These are phyloP conservation scores for Candida silvicultrix DNA, from an alignment of 805 yeast species.

Conservation along the genomic window DNA sequence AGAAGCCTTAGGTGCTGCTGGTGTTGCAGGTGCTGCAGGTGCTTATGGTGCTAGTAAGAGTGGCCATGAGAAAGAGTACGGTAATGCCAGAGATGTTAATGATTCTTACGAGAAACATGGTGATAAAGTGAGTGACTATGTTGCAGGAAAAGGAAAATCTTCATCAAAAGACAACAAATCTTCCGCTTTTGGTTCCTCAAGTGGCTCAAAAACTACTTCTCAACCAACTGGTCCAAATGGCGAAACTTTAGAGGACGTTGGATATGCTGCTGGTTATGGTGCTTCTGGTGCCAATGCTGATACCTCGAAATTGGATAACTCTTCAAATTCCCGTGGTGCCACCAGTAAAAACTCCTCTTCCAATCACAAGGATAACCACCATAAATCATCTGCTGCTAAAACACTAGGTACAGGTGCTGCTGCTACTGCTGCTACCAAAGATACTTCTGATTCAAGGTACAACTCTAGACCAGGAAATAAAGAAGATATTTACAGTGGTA, in stretches of 20 bases:
- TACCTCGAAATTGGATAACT: not conserved
- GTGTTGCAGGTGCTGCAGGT: slow-evolving; percentile 2
- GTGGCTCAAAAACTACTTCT: not conserved
- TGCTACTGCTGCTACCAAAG: not conserved
- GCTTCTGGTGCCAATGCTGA: slow-evolving; percentile 1
- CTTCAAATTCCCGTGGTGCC: not conserved
- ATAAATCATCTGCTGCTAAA: not conserved
- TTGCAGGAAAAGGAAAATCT: not conserved
- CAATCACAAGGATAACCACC: not conserved
- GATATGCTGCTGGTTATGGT: slow-evolving; percentile 1
- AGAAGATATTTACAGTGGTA: not conserved
- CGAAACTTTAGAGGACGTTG: not conserved
- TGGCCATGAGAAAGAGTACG: not conserved
- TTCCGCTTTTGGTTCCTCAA: not conserved
- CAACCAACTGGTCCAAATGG: not conserved
- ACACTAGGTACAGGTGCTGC: not conserved
- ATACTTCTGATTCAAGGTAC: not conserved
- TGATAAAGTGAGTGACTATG: not conserved
- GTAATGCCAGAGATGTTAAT: not conserved
- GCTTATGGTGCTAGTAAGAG: not conserved
- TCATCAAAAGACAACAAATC: not conserved
- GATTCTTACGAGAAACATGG: not conserved
- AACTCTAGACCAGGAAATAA: not conserved
- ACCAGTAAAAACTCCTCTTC: not conserved
- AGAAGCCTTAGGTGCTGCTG: not conserved